A percentile compares a stretch with the other conserved stretches of the same genome.
Conservation (phyloP, 768 basidiomycete species). For the Crepidotus variabilis region DNA sequence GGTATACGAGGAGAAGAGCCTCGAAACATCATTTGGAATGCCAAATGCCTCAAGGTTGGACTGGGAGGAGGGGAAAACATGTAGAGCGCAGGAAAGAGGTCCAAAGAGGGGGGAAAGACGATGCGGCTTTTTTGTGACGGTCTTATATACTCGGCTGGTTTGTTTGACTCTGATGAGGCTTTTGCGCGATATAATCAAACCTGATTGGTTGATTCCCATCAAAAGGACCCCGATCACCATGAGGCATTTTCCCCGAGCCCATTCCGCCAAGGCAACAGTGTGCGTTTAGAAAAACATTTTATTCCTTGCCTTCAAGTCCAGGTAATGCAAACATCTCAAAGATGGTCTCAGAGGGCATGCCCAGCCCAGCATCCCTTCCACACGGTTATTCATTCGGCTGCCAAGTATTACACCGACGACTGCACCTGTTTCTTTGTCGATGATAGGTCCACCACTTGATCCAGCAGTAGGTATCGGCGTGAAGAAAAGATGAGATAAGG, state of each 20-base stretch:
- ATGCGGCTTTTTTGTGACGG: background rate
- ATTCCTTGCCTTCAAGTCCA: constrained; percentile 34
- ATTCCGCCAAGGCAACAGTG: background rate
- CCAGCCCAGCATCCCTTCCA: constrained; percentile 58
- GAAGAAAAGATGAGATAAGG: constrained; percentile 54
- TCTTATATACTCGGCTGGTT: constrained; percentile 18
- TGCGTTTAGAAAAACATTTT: background rate
- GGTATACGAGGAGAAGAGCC: too few species aligned
- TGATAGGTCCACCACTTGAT: constrained; percentile 68
- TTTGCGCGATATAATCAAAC: constrained; percentile 44
- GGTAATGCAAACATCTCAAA: constrained; percentile 63
- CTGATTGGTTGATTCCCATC: constrained; percentile 35
- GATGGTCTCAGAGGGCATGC: constrained; percentile 57
- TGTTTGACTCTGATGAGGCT: constrained; percentile 34
- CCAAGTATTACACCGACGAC: constrained; percentile 66
- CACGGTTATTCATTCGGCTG: constrained; percentile 49
- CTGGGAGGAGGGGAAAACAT: background rate
- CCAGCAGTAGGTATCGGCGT: constrained; percentile 54
- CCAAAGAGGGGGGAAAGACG: constrained; percentile 4
- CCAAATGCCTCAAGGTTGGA: too few species aligned
- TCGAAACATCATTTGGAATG: too few species aligned
- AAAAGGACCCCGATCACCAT: constrained; percentile 27
- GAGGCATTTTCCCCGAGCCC: constrained; percentile 24
- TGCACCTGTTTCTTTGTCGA: constrained; percentile 56
- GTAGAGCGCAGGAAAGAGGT: constrained; percentile 1